phyloP scores from a whole-genome alignment of 345 rosid species.

The Lumnitzera littorea region DNA sequence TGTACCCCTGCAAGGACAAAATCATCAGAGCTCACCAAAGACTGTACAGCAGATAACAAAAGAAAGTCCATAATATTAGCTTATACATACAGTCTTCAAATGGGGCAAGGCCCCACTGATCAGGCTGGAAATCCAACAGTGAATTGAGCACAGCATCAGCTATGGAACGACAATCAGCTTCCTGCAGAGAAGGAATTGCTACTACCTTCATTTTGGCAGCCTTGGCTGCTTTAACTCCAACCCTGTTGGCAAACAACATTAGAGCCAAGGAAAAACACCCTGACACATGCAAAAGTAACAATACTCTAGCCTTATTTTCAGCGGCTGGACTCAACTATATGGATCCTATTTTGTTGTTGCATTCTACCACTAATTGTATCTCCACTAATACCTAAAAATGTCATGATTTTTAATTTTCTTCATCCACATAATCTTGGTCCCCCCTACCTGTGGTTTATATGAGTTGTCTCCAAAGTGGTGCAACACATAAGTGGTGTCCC shows the following conservation, averaged over 20 bases:
- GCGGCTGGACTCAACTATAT: too few relatives aligned
- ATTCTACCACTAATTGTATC: too few relatives aligned
- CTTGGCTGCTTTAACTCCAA: constrained; percentile 38
- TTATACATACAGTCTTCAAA: constrained; percentile 29
- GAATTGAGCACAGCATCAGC: constrained; percentile 30
- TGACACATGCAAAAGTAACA: too few relatives aligned
- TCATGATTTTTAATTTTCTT: too few relatives aligned
- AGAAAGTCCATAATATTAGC: neutral
- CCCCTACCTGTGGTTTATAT: too few relatives aligned
- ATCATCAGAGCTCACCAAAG: neutral
- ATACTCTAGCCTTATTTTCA: too few relatives aligned
- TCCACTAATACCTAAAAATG: too few relatives aligned
- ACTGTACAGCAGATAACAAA: neutral
- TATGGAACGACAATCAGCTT: constrained; percentile 28
- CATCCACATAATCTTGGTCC: too few relatives aligned
- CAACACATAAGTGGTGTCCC: too few relatives aligned
- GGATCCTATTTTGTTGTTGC: too few relatives aligned
- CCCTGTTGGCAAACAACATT: constrained; percentile 13
- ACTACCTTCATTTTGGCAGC: constrained; percentile 36
- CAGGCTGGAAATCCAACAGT: constrained; percentile 34
- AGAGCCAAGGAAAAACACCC: too few relatives aligned
- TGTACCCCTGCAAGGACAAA: constrained; percentile 17
- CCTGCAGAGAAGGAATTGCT: constrained; percentile 32
- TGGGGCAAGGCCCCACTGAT: constrained; percentile 35
- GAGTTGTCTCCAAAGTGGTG: too few relatives aligned